These are phyloP conservation scores for Sphaerobolus stellatus DNA, from an alignment of 1,284 basidiomycete species.

Conservation along the genomic window DNA sequence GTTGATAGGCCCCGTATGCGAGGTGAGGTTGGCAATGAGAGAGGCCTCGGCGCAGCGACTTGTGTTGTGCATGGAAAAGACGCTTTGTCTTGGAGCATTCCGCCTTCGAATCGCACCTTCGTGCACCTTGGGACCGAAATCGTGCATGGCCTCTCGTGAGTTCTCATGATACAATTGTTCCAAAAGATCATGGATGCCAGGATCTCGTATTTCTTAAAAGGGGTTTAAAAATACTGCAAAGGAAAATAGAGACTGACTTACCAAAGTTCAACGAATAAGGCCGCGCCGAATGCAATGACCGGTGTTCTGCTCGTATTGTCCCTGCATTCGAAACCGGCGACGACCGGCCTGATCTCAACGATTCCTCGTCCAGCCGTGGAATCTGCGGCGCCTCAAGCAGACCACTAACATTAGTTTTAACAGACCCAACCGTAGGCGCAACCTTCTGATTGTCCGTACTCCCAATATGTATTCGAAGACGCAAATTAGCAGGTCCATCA, in stretches of 20 bases:
- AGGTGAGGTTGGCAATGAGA: conserved; percentile 82
- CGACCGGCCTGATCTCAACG: conserved; percentile 65
- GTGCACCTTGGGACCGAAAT: conserved; percentile 86
- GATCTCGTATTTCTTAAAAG: conserved; percentile 76
- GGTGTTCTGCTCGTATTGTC: conserved; percentile 47
- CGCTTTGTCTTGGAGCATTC: conserved; percentile 63
- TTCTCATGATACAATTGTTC: conserved; percentile 90
- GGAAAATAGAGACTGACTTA: conserved; percentile 33
- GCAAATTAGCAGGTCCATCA: conserved; percentile 60
- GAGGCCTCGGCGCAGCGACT: conserved; percentile 65
- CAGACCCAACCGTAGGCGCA: conserved; percentile 80
- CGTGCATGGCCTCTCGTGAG: conserved; percentile 75
- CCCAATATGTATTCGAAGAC: conserved; percentile 62
- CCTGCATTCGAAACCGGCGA: conserved; percentile 64
- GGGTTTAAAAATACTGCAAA: neutral
- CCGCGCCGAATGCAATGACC: conserved; percentile 47
- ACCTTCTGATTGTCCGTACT: conserved; percentile 75
- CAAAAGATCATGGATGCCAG: conserved; percentile 79
- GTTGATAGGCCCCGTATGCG: conserved; percentile 80
- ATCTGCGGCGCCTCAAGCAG: conserved; percentile 70
- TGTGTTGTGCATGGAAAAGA: conserved; percentile 57
- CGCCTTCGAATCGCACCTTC: conserved; percentile 76
- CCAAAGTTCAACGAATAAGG: conserved; percentile 68
- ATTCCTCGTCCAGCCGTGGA: conserved; percentile 59
- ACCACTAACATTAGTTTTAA: conserved; percentile 73